Evolutionary conservation across 257 asterid genomes (phyloP), one percentile per base, ranked within the genome.

Genomic region (Scutellaria galericulata): DNA sequence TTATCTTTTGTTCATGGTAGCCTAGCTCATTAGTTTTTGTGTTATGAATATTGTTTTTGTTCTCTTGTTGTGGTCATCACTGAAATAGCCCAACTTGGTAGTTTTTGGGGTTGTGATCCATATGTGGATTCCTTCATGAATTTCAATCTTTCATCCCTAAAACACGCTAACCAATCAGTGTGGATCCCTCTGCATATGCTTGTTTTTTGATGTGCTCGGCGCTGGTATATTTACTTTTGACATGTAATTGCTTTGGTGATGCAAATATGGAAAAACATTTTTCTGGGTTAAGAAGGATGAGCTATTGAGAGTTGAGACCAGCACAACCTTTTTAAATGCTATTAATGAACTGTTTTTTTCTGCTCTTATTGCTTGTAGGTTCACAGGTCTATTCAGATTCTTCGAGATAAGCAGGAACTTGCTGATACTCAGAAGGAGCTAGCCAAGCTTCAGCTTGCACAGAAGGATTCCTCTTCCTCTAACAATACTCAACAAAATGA

Each of bases 391-490:
- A 93, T 94, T 70, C 98, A 91, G 83, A 87, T 90, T 79, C 85
- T 94, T 66, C 81, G 97, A 74, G 99, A 94, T 73, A 94, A 94
- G 81, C 98, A 94, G 80, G 99, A 94, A 80, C 98, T 94, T 72
- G 92, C 93, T 22, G 98, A 91, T 39, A 68, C 98, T 64, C 98
- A 91, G 74, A 91, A 88, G 82, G 99, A 94, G 79, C 91, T 89
- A 51, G 93, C 98, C 73, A 91, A 86, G 83, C 97, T 94, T 82
- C 93, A 94, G 82, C 89, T 91, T 55, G 88, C 81, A 7, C 93
- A 90, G 63, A 91, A 86, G 63, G 99, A 87, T 52, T 78, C 96
- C 63, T 74, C 92, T 53, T 72, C 85, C 22, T 70, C 83, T 71
- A 78, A 66, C 75, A 84, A 35, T 75, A 72, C 79, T 54, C 91